phyloP scores from a whole-genome alignment of 2,329 filamentous ascomycete species.

The Hypomyces perniciosus region DNA sequence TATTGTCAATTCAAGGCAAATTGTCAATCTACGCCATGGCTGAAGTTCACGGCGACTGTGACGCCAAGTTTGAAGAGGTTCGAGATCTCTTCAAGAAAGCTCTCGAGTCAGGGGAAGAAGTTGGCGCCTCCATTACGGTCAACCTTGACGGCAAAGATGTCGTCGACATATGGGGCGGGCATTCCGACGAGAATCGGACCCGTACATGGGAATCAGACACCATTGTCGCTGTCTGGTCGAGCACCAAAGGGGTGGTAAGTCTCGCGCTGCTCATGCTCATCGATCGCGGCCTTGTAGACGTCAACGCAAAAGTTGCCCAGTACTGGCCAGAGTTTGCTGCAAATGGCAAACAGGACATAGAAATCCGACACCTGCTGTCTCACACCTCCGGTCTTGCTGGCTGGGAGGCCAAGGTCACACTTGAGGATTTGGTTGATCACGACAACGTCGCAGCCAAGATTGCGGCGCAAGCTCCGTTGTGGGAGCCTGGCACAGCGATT shows the following conservation, averaged over 20 bases:
- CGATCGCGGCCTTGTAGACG: slow-evolving; percentile 32
- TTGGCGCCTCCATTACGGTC: slow-evolving; percentile 39
- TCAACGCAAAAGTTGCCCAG: slow-evolving; percentile 31
- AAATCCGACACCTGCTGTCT: slow-evolving; percentile 34
- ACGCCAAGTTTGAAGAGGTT: slow-evolving; percentile 5
- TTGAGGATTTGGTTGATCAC: slow-evolving; percentile 29
- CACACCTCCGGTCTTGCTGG: slow-evolving; percentile 33
- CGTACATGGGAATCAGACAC: slow-evolving; percentile 35
- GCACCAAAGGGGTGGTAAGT: slow-evolving; percentile 32
- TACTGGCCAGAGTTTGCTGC: slow-evolving; percentile 43
- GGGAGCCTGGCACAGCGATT: slow-evolving; percentile 36
- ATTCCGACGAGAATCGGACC: slow-evolving; percentile 24
- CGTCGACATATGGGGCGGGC: slow-evolving; percentile 40
- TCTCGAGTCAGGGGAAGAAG: slow-evolving; percentile 33
- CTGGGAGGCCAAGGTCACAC: slow-evolving; percentile 26
- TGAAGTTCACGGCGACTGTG: neutral
- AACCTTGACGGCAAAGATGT: slow-evolving; percentile 35
- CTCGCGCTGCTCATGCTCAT: slow-evolving; percentile 34
- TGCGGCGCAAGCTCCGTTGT: slow-evolving; percentile 36
- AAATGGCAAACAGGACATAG: slow-evolving; percentile 34
- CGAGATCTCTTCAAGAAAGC: slow-evolving; percentile 25
- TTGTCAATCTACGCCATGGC: neutral
- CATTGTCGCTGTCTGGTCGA: slow-evolving; percentile 35
- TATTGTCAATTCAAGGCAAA: too few species aligned
- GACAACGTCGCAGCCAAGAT: slow-evolving; percentile 27